A percentile compares a stretch with the other conserved stretches of the same genome.
phyloP scores from a whole-genome alignment of 1,284 basidiomycete species.

The Moesziomyces aphidis region DNA sequence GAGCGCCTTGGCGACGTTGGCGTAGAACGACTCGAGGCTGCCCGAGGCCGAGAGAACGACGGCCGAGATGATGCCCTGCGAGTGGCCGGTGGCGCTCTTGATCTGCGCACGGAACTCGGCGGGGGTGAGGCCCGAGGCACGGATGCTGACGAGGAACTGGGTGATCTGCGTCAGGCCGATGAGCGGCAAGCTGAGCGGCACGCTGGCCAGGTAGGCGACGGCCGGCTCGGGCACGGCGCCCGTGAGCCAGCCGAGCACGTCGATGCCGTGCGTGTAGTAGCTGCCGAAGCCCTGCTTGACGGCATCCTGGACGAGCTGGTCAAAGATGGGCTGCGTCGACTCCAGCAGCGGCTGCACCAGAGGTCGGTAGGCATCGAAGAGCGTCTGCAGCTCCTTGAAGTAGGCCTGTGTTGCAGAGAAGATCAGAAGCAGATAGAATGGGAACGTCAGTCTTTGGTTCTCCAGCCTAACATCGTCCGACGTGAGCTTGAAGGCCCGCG shows the following conservation, averaged over 20 bases:
- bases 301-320: constrained; percentile 56
- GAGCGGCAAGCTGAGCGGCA: constrained; percentile 93
- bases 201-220: constrained; percentile 87
- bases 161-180: constrained; percentile 95
- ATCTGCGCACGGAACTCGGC: constrained; percentile 82
- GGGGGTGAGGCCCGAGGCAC: constrained; percentile 79
- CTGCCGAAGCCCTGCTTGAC: constrained; percentile 73
- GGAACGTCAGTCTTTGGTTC: constrained; percentile 14
- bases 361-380: constrained; percentile 90
- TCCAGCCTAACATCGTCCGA: background rate
- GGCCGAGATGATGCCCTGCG: constrained; percentile 94
- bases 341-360: constrained; percentile 81
- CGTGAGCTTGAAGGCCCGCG: no score
- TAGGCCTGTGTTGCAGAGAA: constrained; percentile 74
- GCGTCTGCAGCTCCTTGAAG: constrained; percentile 91
- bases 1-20: constrained; percentile 84
- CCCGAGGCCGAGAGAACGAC: constrained; percentile 84
- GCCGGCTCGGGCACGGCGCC: constrained; percentile 79
- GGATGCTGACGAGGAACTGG: constrained; percentile 87
- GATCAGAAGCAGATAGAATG: constrained; percentile 2
- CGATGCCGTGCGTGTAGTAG: constrained; percentile 84
- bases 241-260: constrained; percentile 86
- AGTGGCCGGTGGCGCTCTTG: constrained; percentile 92
- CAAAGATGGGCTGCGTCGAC: constrained; percentile 71
- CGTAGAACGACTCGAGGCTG: constrained; percentile 78